Percentiles rank a stretch among this genome's conserved stretches.
phyloP scores from a whole-genome alignment of 805 yeast genomes.

The Schwanniomyces polymorphus region DNA sequence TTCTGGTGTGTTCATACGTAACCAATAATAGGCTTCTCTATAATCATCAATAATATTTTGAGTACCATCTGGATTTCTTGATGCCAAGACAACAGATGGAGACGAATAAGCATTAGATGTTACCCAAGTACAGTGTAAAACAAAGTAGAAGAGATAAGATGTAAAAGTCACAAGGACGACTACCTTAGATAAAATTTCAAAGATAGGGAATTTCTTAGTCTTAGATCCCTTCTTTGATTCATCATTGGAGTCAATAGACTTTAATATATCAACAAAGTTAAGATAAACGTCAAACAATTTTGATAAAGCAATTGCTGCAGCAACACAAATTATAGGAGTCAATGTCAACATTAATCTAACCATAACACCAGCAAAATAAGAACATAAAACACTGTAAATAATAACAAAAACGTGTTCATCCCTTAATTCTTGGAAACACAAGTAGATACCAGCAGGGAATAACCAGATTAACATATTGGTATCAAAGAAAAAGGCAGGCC shows the following conservation, averaged over 20 bases:
- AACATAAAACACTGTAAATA: constrained; percentile 88
- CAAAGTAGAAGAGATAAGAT: constrained; percentile 77
- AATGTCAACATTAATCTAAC: constrained; percentile 95
- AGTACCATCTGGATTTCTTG: constrained; percentile 81
- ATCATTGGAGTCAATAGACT: constrained; percentile 12
- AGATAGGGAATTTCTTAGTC: constrained; percentile 19
- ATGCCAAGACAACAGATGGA: constrained; percentile 93
- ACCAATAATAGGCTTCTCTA: constrained; percentile 98
- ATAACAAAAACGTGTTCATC: constrained; percentile 93
- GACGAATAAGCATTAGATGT: constrained; percentile 95
- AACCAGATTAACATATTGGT: constrained; percentile 92
- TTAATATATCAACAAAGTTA: constrained; percentile 52
- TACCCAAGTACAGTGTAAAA: constrained; percentile 95
- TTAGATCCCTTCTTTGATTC: constrained; percentile 7
- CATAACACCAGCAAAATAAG: constrained; percentile 99
- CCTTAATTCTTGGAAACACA: constrained; percentile 83
- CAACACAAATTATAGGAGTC: constrained; percentile 94
- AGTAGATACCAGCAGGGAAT: constrained; percentile 96
- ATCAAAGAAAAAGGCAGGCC: constrained; percentile 98
- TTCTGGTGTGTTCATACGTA: constrained; percentile 95
- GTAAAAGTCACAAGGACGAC: constrained; percentile 67
- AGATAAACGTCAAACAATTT: constrained; percentile 80
- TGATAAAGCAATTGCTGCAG: constrained; percentile 86
- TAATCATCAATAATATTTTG: constrained; percentile 88
- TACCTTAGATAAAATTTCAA: constrained; percentile 49